A percentile compares a stretch with the other conserved stretches of the same genome.
phyloP scores from a whole-genome alignment of 305 asterid species.

The Plantago lanceolata region DNA sequence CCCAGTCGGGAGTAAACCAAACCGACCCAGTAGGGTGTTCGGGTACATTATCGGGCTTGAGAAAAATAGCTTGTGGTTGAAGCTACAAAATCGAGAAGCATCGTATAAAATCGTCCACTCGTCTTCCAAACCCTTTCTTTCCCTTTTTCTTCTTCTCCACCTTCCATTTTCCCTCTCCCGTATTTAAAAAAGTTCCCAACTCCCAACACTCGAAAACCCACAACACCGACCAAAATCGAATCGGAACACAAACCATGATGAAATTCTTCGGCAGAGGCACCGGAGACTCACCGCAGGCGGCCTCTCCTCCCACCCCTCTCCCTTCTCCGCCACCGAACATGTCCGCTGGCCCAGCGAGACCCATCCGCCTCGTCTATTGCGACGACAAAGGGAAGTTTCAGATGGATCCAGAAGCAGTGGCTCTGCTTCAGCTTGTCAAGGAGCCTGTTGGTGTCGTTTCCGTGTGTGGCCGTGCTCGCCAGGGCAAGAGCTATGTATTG shows the following conservation, averaged over 20 bases:
- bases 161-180: conserved; percentile 3
- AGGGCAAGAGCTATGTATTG: conserved; percentile 84
- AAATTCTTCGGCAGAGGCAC: conserved; percentile 42
- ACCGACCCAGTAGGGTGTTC: too few species aligned
- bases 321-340: conserved; percentile 35
- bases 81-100: too few species aligned
- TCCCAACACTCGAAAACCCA: neutral
- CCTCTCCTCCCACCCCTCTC: conserved; percentile 44
- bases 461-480: conserved; percentile 98
- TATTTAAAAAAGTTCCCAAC: neutral
- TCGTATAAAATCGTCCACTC: too few species aligned
- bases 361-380: conserved; percentile 81
- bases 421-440: conserved; percentile 83
- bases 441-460: conserved; percentile 93
- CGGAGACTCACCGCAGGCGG: conserved; percentile 44
- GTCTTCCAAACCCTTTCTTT: too few species aligned
- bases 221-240: neutral
- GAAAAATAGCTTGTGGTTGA: too few species aligned
- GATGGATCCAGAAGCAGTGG: conserved; percentile 92
- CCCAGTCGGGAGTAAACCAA: too few species aligned
- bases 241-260: conserved; percentile 36
- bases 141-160: neutral
- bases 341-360: conserved; percentile 77
- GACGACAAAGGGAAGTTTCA: conserved; percentile 87
- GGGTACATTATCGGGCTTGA: too few species aligned